Conservation (phyloP, 2,329 filamentous ascomycete species). For the Acrocalymma vagum region DNA sequence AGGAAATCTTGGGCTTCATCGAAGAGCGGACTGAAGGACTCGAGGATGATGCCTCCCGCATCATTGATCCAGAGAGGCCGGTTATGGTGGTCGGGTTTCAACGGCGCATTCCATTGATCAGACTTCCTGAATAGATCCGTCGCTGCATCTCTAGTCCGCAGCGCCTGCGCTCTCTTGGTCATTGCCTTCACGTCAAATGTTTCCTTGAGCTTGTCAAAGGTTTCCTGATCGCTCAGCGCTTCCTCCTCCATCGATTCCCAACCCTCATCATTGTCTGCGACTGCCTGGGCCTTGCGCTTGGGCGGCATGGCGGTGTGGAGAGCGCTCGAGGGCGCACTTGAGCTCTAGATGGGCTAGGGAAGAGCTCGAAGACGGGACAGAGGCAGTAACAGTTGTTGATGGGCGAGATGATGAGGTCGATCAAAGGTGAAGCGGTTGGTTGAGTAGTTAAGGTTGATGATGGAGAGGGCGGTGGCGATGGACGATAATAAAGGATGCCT, state of each 20-base stretch:
- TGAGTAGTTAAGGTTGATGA: no score
- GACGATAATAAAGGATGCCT: no score
- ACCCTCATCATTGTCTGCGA: slow-evolving; percentile 59
- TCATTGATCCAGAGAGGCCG: slow-evolving; percentile 95
- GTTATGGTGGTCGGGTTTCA: slow-evolving; percentile 90
- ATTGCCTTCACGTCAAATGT: slow-evolving; percentile 45
- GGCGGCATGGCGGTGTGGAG: slow-evolving; percentile 45
- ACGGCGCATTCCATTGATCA: slow-evolving; percentile 82
- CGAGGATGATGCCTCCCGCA: slow-evolving; percentile 84
- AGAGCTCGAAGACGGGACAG: no score
- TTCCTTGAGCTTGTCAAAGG: slow-evolving; percentile 55
- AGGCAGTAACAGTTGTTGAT: no score
- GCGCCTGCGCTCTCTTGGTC: slow-evolving; percentile 36
- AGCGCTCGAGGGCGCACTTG: slow-evolving; percentile 25
- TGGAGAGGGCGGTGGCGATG: no score
- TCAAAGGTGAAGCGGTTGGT: no score
- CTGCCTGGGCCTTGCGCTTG: slow-evolving; percentile 56
- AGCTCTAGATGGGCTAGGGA: slow-evolving; percentile 42
- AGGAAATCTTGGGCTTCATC: slow-evolving; percentile 91
- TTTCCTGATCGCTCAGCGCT: slow-evolving; percentile 57
- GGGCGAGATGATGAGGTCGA: no score
- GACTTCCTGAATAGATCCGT: slow-evolving; percentile 66
- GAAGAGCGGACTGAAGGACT: slow-evolving; percentile 91
- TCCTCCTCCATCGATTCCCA: slow-evolving; percentile 62
- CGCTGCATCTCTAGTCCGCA: slow-evolving; percentile 56